Conservation (phyloP, 202 grass and related monocot genomes). For the Panicum hallii region DNA sequence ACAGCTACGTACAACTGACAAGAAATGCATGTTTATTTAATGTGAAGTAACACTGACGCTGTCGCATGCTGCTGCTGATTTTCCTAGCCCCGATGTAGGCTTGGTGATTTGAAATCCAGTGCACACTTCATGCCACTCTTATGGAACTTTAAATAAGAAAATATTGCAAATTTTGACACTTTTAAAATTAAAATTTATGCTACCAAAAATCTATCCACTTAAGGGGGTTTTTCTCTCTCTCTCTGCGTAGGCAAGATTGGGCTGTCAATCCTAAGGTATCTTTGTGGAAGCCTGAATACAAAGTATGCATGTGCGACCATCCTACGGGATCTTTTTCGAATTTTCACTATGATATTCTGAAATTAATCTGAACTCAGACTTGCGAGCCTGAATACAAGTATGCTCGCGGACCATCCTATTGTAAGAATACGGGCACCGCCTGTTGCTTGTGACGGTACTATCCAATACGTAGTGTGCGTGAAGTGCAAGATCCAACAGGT, state of each 20-base stretch:
- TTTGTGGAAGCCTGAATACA: neutral
- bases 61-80: neutral
- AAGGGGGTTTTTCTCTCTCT: neutral
- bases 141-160: neutral
- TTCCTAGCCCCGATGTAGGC: neutral
- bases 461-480: neutral
- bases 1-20: neutral
- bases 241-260: neutral
- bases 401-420: neutral
- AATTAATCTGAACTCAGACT: neutral
- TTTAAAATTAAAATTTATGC: neutral
- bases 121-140: neutral
- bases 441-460: neutral
- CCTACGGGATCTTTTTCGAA: neutral
- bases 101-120: neutral
- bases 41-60: neutral
- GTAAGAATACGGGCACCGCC: neutral
- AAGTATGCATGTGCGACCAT: neutral
- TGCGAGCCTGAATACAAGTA: neutral
- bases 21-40: neutral
- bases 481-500: slow-evolving; percentile 7
- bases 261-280: neutral
- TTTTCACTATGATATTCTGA: neutral
- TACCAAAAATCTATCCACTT: neutral
- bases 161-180: neutral